These are phyloP conservation scores for Asterophora parasitica DNA, from an alignment of 768 basidiomycete species.

Conservation along the genomic window DNA sequence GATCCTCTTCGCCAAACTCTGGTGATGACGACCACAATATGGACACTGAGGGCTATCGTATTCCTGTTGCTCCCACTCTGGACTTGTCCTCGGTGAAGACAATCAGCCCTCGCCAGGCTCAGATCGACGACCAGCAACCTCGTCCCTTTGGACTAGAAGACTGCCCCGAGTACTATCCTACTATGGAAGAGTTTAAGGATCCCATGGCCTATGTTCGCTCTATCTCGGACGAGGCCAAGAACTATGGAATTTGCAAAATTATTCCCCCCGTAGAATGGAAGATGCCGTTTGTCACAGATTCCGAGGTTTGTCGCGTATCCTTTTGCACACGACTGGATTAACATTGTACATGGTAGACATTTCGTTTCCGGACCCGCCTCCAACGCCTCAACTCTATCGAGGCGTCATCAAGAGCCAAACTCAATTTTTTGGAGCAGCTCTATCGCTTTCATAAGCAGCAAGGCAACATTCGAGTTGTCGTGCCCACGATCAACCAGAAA, in stretches of 20 bases:
- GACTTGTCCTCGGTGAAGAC: constrained; percentile 75
- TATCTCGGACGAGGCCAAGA: constrained; percentile 63
- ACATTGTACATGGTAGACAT: constrained; percentile 47
- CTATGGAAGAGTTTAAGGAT: constrained; percentile 87
- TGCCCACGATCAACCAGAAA: constrained; percentile 91
- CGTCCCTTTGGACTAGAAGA: constrained; percentile 86
- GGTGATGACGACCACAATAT: constrained; percentile 48
- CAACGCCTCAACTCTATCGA: constrained; percentile 96
- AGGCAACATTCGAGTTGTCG: constrained; percentile 83
- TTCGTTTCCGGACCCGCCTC: constrained; percentile 93
- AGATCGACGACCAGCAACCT: constrained; percentile 33
- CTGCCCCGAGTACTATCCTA: constrained; percentile 87
- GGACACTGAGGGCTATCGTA: constrained; percentile 49
- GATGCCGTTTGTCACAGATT: constrained; percentile 94
- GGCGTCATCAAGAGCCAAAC: constrained; percentile 91
- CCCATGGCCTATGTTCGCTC: constrained; percentile 90
- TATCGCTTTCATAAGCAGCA: constrained; percentile 97
- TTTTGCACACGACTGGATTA: constrained; percentile 34
- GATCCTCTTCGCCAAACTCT: constrained; percentile 48
- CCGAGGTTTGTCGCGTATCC: constrained; percentile 59
- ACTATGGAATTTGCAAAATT: constrained; percentile 93
- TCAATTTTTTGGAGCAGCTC: constrained; percentile 96
- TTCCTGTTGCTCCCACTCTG: constrained; percentile 57
- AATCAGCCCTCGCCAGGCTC: constrained; percentile 40
- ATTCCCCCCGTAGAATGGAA: constrained; percentile 91